Percentiles rank a stretch among this genome's conserved stretches.
Evolutionary conservation across 768 basidiomycete species (phyloP).

Genomic region (Termitomyces heimii): DNA sequence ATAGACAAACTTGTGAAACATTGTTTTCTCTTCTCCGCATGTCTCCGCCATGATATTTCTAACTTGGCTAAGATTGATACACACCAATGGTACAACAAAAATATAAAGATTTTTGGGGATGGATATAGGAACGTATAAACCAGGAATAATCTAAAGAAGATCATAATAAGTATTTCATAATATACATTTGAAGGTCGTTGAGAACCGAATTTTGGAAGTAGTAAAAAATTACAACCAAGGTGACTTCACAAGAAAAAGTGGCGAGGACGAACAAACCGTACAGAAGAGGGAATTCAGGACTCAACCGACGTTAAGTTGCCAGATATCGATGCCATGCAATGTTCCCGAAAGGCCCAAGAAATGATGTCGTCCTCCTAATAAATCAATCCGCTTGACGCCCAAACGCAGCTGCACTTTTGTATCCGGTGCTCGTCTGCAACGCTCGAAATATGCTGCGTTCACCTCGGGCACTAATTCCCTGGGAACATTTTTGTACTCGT

Average conservation of each 20-base stretch:
- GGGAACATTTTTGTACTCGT: constrained; percentile 37
- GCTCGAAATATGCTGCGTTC: constrained; percentile 37
- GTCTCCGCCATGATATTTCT: not conserved
- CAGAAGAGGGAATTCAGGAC: not conserved
- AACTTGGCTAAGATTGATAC: not conserved
- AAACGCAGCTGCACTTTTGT: constrained; percentile 33
- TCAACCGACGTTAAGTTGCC: constrained; percentile 35
- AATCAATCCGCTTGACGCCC: constrained; percentile 53
- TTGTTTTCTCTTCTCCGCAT: not conserved
- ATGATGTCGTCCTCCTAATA: constrained; percentile 36
- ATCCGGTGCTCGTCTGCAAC: constrained; percentile 27
- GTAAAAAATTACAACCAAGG: not conserved
- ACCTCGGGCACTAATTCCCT: constrained; percentile 29
- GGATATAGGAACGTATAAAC: not conserved
- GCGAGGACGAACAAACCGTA: not conserved
- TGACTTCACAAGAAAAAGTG: not conserved
- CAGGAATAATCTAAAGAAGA: not conserved
- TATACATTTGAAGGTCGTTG: not conserved
- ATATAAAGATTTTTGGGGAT: not conserved
- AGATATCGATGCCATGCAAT: constrained; percentile 31
- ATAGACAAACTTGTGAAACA: too few relatives aligned
- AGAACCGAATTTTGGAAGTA: not conserved
- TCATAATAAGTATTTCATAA: constrained; percentile 12
- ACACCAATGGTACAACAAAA: not conserved
- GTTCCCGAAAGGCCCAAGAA: constrained; percentile 49